These are phyloP conservation scores for Salix brachista DNA, from an alignment of 345 rosid genomes.

Conservation along the genomic window DNA sequence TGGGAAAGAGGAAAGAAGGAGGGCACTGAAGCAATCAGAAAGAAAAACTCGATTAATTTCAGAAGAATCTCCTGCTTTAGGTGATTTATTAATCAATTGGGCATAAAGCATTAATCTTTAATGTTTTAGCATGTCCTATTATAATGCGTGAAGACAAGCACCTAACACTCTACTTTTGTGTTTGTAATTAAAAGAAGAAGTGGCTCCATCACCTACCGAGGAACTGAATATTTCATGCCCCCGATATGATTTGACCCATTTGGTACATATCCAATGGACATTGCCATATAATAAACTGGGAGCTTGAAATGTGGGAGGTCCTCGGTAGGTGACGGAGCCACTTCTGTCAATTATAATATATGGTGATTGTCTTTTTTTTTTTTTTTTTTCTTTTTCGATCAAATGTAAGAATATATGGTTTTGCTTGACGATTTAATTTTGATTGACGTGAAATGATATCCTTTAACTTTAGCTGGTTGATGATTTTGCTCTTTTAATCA, in stretches of 20 bases:
- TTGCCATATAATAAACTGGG: background rate
- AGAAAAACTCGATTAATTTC: background rate
- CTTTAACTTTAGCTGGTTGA: too few species aligned
- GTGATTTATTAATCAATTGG: background rate
- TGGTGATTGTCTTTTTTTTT: slow-evolving; percentile 11
- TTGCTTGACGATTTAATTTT: too few species aligned
- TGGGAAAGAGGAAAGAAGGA: slow-evolving; percentile 21
- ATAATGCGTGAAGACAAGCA: background rate
- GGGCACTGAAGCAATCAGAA: background rate
- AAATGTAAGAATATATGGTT: too few species aligned
- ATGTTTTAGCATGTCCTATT: background rate
- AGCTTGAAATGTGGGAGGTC: background rate
- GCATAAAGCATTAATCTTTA: background rate
- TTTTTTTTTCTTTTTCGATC: too few species aligned
- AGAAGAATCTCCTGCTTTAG: background rate
- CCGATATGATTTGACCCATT: slow-evolving; percentile 1
- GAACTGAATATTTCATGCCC: background rate
- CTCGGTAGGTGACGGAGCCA: slow-evolving; percentile 19
- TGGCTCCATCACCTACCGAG: slow-evolving; percentile 19
- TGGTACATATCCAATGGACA: slow-evolving; percentile 1
- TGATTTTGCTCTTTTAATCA: too few species aligned
- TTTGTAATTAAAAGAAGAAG: slow-evolving; percentile 2
- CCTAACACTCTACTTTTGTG: slow-evolving; percentile 1
- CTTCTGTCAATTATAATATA: slow-evolving; percentile 1
- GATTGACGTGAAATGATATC: too few species aligned